phyloP scores from a whole-genome alignment of 441 rosid genomes.

The Dalechampia spathulata region DNA sequence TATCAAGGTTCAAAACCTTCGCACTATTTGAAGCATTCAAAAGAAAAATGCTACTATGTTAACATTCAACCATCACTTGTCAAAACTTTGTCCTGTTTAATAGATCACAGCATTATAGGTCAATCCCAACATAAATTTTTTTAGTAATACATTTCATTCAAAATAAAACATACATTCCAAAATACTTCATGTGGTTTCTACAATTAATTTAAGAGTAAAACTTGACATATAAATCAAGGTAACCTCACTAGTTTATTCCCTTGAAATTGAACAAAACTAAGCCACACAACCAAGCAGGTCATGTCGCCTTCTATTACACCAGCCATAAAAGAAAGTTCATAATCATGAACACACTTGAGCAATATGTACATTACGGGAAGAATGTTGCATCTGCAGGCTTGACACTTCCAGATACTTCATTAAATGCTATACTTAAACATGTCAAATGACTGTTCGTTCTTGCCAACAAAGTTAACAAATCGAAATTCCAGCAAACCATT shows the following conservation, averaged over 20 bases:
- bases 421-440: background rate
- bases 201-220: background rate
- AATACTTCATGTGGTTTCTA: background rate
- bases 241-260: background rate
- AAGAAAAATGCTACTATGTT: too few relatives aligned
- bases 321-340: background rate
- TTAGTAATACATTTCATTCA: background rate
- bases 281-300: background rate
- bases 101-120: background rate
- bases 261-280: background rate
- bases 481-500: background rate
- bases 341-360: background rate
- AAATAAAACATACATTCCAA: background rate
- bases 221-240: background rate
- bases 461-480: background rate
- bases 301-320: background rate
- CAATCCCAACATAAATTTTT: background rate
- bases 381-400: background rate
- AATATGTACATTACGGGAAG: background rate
- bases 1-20: too few relatives aligned
- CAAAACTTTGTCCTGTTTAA: background rate
- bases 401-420: background rate
- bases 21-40: too few relatives aligned
- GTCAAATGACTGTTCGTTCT: background rate
- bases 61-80: too few relatives aligned